Conservation (phyloP, 1,139 yeast species). For the Pichia sp. region DNA sequence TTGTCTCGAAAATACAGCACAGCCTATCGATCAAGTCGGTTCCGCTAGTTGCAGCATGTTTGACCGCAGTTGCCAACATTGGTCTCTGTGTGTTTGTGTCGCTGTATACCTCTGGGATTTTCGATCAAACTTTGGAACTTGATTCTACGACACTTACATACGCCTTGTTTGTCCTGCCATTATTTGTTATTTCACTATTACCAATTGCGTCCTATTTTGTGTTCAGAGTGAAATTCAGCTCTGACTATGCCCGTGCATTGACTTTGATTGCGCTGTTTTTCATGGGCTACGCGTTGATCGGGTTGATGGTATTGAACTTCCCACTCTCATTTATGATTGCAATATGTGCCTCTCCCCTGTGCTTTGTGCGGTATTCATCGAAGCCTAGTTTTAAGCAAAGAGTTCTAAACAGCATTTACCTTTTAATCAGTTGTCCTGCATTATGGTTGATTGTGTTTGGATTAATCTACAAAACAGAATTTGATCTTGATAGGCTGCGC, state of each 20-base stretch:
- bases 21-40: slow-evolving; percentile 13
- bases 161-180: slow-evolving; percentile 11
- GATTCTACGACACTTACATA: slow-evolving; percentile 7
- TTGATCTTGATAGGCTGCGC: slow-evolving; percentile 28
- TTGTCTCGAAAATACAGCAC: slow-evolving; percentile 16
- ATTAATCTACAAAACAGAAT: slow-evolving; percentile 20
- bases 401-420: slow-evolving; percentile 22
- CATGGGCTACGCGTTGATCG: slow-evolving; percentile 65
- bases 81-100: slow-evolving; percentile 21
- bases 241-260: slow-evolving; percentile 36
- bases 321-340: slow-evolving; percentile 74
- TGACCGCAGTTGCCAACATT: slow-evolving; percentile 19
- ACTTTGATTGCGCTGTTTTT: slow-evolving; percentile 39
- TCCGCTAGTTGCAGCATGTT: slow-evolving; percentile 24
- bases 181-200: slow-evolving; percentile 1
- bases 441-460: slow-evolving; percentile 29
- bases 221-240: slow-evolving; percentile 8
- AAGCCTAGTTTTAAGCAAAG: not conserved
- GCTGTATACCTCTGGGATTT: slow-evolving; percentile 15
- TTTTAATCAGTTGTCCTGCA: slow-evolving; percentile 31
- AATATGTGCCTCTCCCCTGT: slow-evolving; percentile 63
- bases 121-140: slow-evolving; percentile 8
- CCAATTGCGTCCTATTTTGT: slow-evolving; percentile 16
- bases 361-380: slow-evolving; percentile 51
- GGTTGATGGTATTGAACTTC: slow-evolving; percentile 79